Evolutionary conservation across 1,284 basidiomycete genomes (phyloP), one percentile per base, ranked within the genome.

Genomic region (Inonotus obliquus): DNA sequence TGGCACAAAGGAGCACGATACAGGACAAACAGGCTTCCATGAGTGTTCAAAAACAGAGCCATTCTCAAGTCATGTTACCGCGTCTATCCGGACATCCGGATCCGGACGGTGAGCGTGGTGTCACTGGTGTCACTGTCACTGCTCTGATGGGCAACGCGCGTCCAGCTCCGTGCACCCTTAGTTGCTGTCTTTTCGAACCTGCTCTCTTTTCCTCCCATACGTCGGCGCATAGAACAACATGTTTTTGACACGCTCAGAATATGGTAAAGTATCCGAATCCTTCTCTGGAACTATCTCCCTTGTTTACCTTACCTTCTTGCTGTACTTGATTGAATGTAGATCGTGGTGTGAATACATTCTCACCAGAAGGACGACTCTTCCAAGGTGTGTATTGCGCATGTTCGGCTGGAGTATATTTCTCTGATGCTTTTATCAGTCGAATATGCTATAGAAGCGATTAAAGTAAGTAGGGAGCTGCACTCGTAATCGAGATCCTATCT

Each of bases 401-500:
- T 57, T 61, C 7, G 13, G 17, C 0, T 7, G 19, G 19, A 17
- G 13, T n/a, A n/a, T n/a, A 44, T n/a, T n/a, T n/a, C 13, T 63
- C 66, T 29, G 62, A 66, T 62, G 27, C 58, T 32, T 39, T 51
- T 55, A 62, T 45, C 67, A 98, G 95, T 98, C 77, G 97, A 99
- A 77, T 99, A 99, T 81, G 97, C 97, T 56, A 98, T 99, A 73
- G 95, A 98, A 73, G 95, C 95, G 21, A 98, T 98, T 77, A 98
- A 97, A 77, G 94, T 95, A 67, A 66, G 79, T 60, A 4, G 32
- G 14, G 29, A 39, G 23, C 41, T 35, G 55, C 19, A 32, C 27
- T 32, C 1, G 11, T 32, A 25, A 35, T n/a, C 27, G 41, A 37
- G 9, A 11, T 32, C n/a, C 45, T 59, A 55, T 21, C n/a, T 38